A percentile compares a stretch with the other conserved stretches of the same genome.
phyloP scores from a whole-genome alignment of 1,284 basidiomycete genomes.

The Sanghuangporus weigelae region DNA sequence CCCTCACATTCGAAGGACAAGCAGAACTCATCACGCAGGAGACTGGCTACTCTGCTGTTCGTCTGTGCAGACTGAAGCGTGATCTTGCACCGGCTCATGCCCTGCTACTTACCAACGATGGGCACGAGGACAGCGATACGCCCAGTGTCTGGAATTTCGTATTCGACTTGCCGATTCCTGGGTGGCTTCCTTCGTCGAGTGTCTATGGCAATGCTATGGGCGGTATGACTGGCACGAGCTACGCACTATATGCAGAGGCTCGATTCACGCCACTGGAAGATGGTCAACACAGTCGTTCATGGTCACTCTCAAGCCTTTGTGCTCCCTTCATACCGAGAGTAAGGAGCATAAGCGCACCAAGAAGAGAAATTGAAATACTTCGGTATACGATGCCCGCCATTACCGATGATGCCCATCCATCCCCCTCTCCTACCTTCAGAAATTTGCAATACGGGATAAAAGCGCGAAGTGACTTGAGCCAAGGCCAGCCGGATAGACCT shows the following conservation, averaged over 20 bases:
- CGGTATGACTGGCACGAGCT: conserved; percentile 50
- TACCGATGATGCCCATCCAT: not conserved
- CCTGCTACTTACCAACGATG: conserved; percentile 56
- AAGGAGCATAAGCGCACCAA: conserved; percentile 32
- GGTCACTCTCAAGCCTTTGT: conserved; percentile 45
- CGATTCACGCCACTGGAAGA: conserved; percentile 46
- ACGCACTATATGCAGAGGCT: conserved; percentile 63
- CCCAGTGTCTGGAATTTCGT: conserved; percentile 63
- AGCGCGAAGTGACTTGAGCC: conserved; percentile 24
- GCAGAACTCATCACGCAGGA: conserved; percentile 54
- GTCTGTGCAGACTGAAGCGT: conserved; percentile 60
- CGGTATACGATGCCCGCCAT: conserved; percentile 40
- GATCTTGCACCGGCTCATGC: conserved; percentile 50
- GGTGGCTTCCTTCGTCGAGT: conserved; percentile 67
- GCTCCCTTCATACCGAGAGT: conserved; percentile 37
- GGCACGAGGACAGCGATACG: conserved; percentile 32
- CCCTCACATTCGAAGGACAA: conserved; percentile 73
- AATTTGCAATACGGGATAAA: conserved; percentile 37
- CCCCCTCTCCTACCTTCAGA: too few species aligned
- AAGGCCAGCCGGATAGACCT: not conserved
- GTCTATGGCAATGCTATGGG: conserved; percentile 35
- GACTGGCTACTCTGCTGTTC: conserved; percentile 56
- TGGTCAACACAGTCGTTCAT: conserved; percentile 26
- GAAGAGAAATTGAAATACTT: conserved; percentile 35
- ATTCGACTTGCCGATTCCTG: conserved; percentile 68